Percentiles rank a stretch among this genome's conserved stretches.
These are phyloP conservation scores for Gigaspora rosea DNA, from an alignment of 192 early-diverging fungal species.

Conservation along the genomic window DNA sequence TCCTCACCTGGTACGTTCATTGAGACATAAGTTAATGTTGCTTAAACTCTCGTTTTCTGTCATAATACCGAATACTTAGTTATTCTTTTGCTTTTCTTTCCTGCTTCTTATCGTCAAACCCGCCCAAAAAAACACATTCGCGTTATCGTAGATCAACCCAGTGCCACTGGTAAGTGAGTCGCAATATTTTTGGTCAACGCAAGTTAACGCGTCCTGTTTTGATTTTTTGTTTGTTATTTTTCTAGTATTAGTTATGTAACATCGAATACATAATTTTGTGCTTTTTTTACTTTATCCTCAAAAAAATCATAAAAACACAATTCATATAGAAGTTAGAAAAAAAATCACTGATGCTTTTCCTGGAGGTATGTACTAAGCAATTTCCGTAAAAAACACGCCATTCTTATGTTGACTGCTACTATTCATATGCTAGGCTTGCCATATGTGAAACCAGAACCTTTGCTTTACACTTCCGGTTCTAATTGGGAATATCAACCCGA, in stretches of 20 bases:
- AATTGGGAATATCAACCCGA: constrained; percentile 31
- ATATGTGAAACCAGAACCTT: constrained; percentile 25
- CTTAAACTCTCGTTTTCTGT: no score
- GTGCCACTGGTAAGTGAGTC: neutral
- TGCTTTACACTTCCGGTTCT: constrained; percentile 23
- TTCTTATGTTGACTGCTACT: neutral
- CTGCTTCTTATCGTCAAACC: neutral
- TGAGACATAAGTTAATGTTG: no score
- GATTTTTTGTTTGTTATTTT: no score
- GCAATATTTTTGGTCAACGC: no score
- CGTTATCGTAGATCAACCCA: neutral
- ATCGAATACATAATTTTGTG: no score
- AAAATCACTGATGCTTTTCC: constrained; percentile 14
- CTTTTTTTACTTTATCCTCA: no score
- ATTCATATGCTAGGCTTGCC: constrained; percentile 21
- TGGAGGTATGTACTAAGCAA: constrained; percentile 18
- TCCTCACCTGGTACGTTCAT: no score
- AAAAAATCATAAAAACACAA: no score
- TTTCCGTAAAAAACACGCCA: neutral
- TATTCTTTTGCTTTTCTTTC: neutral
- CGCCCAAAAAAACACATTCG: neutral
- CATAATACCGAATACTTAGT: neutral
- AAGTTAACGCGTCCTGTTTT: no score
- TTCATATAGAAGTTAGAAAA: neutral
- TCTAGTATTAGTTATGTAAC: no score